These are phyloP conservation scores for Fusarium goolgardi DNA, from an alignment of 2,329 filamentous ascomycete genomes.

Conservation along the genomic window DNA sequence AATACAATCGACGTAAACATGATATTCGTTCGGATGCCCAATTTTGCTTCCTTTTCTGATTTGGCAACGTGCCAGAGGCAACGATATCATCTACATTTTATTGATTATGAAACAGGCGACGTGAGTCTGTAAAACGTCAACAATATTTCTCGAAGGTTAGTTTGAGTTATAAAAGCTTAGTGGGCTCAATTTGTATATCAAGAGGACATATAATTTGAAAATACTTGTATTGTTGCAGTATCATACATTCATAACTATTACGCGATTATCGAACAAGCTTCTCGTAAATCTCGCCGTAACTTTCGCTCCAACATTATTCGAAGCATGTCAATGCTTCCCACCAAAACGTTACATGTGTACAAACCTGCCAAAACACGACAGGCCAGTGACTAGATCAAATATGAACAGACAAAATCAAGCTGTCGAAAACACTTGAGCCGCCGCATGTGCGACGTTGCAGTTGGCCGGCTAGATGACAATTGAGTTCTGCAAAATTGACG, in stretches of 20 bases:
- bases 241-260: constrained; percentile 39
- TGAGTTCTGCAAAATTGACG: background rate
- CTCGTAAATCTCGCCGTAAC: background rate
- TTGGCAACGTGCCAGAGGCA: background rate
- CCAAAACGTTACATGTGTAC: constrained; percentile 21
- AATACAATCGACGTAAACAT: background rate
- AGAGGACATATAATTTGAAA: background rate
- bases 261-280: constrained; percentile 6
- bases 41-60: background rate
- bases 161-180: background rate
- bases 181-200: background rate
- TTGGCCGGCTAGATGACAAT: background rate
- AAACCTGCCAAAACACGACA: constrained; percentile 4
- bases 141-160: too few relatives aligned
- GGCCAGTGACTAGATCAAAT: constrained; percentile 5
- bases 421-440: background rate
- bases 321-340: background rate
- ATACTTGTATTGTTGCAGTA: constrained; percentile 8
- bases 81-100: background rate
- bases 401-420: constrained; percentile 21
- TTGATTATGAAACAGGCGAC: background rate
- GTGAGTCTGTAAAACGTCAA: background rate
- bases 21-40: constrained; percentile 4
- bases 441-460: background rate
- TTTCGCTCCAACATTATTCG: constrained; percentile 11